Conservation (phyloP, 2,329 filamentous ascomycete species). For the Neopestalotiopsis rosae region DNA sequence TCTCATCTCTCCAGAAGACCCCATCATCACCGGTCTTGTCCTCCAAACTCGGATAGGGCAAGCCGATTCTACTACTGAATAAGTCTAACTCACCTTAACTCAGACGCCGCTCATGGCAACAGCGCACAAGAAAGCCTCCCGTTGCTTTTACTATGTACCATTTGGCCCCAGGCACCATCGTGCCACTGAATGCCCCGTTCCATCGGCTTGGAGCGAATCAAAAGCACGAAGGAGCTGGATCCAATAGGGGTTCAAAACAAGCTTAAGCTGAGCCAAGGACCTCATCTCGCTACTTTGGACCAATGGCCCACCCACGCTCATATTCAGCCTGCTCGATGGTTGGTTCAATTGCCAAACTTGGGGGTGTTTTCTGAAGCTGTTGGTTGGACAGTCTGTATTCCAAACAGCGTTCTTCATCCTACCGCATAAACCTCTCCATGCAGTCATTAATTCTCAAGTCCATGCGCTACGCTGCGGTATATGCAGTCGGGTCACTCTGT, state of each 20-base stretch:
- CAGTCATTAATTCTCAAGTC: not conserved
- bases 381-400: not conserved
- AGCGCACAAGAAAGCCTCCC: not conserved
- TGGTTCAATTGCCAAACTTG: not conserved
- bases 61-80: not conserved
- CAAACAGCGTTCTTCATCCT: too few species aligned
- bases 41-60: not conserved
- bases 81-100: not conserved
- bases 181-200: not conserved
- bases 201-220: slow-evolving; percentile 5
- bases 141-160: not conserved
- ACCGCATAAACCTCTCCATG: not conserved
- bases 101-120: not conserved
- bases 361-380: not conserved
- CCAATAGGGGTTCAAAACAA: slow-evolving; percentile 17
- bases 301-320: not conserved
- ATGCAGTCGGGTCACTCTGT: not conserved
- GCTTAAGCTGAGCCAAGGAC: slow-evolving; percentile 8
- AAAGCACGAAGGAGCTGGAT: not conserved
- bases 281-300: slow-evolving; percentile 7
- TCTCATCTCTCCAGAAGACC: not conserved
- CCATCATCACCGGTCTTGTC: not conserved
- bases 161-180: not conserved
- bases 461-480: not conserved
- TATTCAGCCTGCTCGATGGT: not conserved